A percentile compares a stretch with the other conserved stretches of the same genome.
These are phyloP conservation scores for Pseudonectria foliicola DNA, from an alignment of 2,329 filamentous ascomycete species.

Conservation along the genomic window DNA sequence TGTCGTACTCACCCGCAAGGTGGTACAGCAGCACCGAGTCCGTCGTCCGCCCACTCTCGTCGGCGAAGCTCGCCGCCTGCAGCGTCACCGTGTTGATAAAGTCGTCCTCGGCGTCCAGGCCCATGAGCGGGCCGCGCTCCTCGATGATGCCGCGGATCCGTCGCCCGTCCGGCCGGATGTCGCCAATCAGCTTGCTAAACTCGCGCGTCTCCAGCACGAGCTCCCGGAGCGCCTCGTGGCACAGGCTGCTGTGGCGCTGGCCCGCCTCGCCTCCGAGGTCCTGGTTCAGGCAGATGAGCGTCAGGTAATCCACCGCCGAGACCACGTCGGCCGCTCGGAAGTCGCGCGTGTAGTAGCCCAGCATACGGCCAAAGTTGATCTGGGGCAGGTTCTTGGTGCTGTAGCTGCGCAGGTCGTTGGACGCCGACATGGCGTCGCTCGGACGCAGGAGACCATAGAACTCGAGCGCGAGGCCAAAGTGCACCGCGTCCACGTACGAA, in stretches of 20 bases:
- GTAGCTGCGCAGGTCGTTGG: constrained; percentile 61
- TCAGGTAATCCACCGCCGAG: constrained; percentile 88
- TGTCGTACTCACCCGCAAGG: constrained; percentile 90
- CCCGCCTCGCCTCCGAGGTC: constrained; percentile 71
- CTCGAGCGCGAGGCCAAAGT: constrained; percentile 83
- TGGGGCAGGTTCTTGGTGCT: constrained; percentile 67
- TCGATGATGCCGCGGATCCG: constrained; percentile 85
- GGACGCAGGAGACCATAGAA: constrained; percentile 88
- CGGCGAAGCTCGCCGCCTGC: constrained; percentile 84
- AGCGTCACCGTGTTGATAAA: constrained; percentile 89
- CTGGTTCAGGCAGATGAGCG: constrained; percentile 83
- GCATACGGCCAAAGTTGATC: constrained; percentile 88
- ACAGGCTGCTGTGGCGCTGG: constrained; percentile 70
- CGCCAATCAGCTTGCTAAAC: constrained; percentile 87
- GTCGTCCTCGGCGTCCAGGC: constrained; percentile 69
- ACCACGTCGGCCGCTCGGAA: constrained; percentile 87
- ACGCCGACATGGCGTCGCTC: constrained; percentile 67
- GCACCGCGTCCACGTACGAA: constrained; percentile 86
- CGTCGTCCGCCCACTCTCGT: constrained; percentile 87
- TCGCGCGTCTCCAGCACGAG: constrained; percentile 95
- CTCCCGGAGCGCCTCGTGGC: constrained; percentile 87
- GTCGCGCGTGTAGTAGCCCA: constrained; percentile 92
- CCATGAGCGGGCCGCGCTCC: constrained; percentile 73
- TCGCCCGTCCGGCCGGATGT: constrained; percentile 78
- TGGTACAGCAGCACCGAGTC: constrained; percentile 94